These are phyloP conservation scores for Ogataea nitratoaversa DNA, from an alignment of 805 yeast species.

Conservation along the genomic window DNA sequence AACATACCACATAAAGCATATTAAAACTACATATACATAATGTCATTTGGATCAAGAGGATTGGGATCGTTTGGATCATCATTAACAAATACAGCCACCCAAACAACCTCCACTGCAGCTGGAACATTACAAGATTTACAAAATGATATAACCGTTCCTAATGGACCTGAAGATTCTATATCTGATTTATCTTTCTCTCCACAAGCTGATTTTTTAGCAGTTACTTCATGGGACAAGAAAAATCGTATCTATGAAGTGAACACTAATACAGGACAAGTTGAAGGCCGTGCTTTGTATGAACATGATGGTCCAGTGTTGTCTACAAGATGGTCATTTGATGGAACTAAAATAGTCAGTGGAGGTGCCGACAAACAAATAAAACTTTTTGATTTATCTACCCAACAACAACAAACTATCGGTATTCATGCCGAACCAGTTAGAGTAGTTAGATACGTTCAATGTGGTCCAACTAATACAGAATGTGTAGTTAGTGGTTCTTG, in stretches of 20 bases:
- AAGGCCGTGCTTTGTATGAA: constrained; percentile 84
- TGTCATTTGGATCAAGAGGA: constrained; percentile 29
- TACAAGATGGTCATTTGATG: constrained; percentile 82
- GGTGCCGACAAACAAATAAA: constrained; percentile 89
- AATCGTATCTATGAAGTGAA: constrained; percentile 87
- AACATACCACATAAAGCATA: too few relatives aligned
- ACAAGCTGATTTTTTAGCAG: constrained; percentile 74
- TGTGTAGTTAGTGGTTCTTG: constrained; percentile 91
- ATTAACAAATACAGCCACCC: constrained; percentile 3
- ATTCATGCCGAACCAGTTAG: constrained; percentile 79
- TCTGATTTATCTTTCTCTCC: constrained; percentile 84
- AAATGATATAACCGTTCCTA: constrained; percentile 65
- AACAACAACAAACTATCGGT: constrained; percentile 82
- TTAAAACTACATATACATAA: too few relatives aligned
- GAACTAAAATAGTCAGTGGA: constrained; percentile 81
- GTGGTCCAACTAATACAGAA: constrained; percentile 79
- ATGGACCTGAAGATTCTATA: constrained; percentile 90
- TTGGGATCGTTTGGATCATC: constrained; percentile 24
- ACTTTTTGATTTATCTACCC: constrained; percentile 74
- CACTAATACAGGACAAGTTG: constrained; percentile 67
- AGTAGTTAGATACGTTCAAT: constrained; percentile 69
- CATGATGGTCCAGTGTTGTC: constrained; percentile 86
- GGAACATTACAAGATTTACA: constrained; percentile 56
- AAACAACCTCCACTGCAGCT: constrained; percentile 32
- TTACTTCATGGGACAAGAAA: constrained; percentile 91